These are phyloP conservation scores for Populus deltoides DNA, from an alignment of 345 rosid genomes.

Conservation along the genomic window DNA sequence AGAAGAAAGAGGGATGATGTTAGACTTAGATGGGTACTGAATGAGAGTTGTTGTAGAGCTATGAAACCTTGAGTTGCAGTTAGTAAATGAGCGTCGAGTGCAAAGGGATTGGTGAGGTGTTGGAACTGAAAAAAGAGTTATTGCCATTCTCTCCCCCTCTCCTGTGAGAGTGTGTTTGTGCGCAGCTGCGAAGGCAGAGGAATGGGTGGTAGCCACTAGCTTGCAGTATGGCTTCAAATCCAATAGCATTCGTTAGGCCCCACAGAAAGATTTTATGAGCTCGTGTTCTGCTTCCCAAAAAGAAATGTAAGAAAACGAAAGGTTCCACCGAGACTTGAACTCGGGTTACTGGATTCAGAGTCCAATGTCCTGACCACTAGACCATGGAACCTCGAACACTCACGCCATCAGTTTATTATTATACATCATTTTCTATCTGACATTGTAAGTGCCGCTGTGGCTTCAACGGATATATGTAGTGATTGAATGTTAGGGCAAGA, in stretches of 20 bases:
- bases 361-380: conserved; percentile 34
- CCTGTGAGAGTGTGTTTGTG: too few species aligned
- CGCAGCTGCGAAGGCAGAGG: neutral
- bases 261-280: neutral
- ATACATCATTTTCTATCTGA: neutral
- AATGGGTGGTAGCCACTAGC: conserved; percentile 4
- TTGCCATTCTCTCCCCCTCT: conserved; percentile 36
- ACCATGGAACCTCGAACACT: conserved; percentile 15
- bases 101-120: conserved; percentile 19
- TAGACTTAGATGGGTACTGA: conserved; percentile 32
- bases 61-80: conserved; percentile 15
- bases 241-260: neutral
- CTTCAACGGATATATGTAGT: too few species aligned
- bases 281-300: neutral
- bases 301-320: neutral
- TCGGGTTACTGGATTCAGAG: conserved; percentile 30
- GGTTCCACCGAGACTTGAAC: conserved; percentile 31
- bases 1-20: conserved; percentile 23
- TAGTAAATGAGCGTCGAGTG: conserved; percentile 21
- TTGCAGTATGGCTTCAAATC: neutral
- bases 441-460: too few species aligned
- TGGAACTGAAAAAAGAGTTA: conserved; percentile 38
- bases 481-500: too few species aligned
- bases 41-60: conserved; percentile 16
- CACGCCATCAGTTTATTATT: fast-evolving